Conservation (phyloP, 768 basidiomycete species). For the Auriscalpium microsporum region DNA sequence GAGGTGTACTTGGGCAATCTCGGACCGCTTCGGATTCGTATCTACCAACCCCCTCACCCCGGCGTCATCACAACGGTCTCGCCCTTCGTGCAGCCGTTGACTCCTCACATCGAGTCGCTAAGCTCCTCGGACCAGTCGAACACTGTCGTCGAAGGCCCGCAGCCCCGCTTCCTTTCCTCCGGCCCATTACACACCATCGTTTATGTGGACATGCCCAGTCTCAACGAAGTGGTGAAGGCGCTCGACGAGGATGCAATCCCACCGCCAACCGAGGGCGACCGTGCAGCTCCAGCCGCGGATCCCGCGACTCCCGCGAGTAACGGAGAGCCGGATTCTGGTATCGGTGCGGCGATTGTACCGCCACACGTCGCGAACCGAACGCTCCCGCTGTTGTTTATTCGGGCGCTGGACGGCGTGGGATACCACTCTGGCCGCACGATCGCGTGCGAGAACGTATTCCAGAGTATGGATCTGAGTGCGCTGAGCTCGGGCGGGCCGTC, state of each 20-base stretch:
- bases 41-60: constrained; percentile 65
- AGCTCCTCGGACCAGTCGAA: background rate
- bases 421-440: constrained; percentile 84
- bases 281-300: constrained; percentile 23
- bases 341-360: constrained; percentile 13
- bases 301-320: constrained; percentile 2
- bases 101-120: constrained; percentile 20
- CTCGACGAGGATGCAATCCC: constrained; percentile 64
- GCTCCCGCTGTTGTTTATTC: constrained; percentile 74
- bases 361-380: constrained; percentile 60
- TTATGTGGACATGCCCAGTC: constrained; percentile 75
- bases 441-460: constrained; percentile 74
- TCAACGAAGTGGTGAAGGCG: constrained; percentile 68
- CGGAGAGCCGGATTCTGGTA: constrained; percentile 9
- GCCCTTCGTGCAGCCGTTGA: constrained; percentile 45
- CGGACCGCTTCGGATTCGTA: constrained; percentile 72
- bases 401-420: constrained; percentile 75
- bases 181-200: constrained; percentile 69
- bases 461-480: constrained; percentile 52
- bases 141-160: background rate
- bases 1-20: constrained; percentile 87
- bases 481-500: constrained; percentile 37
- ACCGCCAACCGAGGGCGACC: constrained; percentile 24
- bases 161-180: constrained; percentile 44
- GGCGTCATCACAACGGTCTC: constrained; percentile 59